Evolutionary conservation across 2,329 filamentous ascomycete species (phyloP), one percentile per base, ranked within the genome.

Genomic region (Aureobasidium sp.): DNA sequence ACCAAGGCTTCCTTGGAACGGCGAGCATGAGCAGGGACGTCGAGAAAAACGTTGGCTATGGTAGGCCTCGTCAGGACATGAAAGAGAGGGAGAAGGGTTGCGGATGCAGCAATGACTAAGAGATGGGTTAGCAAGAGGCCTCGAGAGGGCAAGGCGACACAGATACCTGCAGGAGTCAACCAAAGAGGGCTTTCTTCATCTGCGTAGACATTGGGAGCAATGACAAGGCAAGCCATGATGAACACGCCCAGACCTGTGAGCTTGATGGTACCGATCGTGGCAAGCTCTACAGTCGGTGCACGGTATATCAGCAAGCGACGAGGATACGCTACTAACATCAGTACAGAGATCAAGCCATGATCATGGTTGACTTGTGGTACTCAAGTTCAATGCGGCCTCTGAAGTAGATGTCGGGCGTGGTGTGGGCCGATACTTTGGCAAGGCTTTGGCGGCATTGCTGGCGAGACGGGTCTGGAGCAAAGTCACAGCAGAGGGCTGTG

Each of bases 301-400:
- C 91, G 88, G 73, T 90, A 95, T 64, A 95, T 82, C 67, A 91
- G 80, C 31, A 92, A 70, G 15, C 77, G 77, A 65, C 84, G 79
- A 0, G 85, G 83, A 63, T 81, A 81, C 17, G 24, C 57, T 60
- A 24, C 5, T 5, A 29, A 4, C 6, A 14, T 60, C 29, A 58
- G 31, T 14, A 58, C 9, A 33, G 22, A 14, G 8, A 39, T 19
- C 1, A 17, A 37, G 6, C 5, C 7, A 5, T 22, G 9, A 5
- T n/a, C 5, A 19, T 2, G 11, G 22, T 29, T 4, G 44, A 17
- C 7, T 33, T 6, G 37, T 7, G 24, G 6, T 57, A 45, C 53
- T 15, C 2, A 53, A 5, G 24, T 27, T n/a, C 8, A 6, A 8
- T 9, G 42, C 7, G 33, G 31, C 54, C 35, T 48, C 14, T 12